Evolutionary conservation across 1,284 basidiomycete genomes (phyloP), one percentile per base, ranked within the genome.

Genomic region (Schizophyllum amplum): DNA sequence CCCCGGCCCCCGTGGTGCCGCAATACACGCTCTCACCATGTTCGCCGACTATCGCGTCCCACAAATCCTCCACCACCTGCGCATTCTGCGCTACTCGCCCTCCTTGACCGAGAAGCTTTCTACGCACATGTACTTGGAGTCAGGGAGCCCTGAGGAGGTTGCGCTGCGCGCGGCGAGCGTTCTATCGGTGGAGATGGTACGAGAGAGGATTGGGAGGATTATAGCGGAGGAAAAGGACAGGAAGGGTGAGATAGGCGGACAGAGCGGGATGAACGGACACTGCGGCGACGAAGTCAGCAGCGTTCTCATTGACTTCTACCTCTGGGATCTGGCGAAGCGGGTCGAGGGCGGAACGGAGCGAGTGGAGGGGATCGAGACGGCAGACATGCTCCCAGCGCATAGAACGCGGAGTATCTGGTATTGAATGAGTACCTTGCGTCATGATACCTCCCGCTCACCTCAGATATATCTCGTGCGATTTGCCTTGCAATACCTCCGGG

Each of bases 41-140:
- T 92, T 92, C 68, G 88, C 90, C 4, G 90, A 92, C 71, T 92
- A 92, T 68, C 83, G 90, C 49, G 87, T 92, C 5, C 90, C 90
- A 2, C 90, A 92, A 67, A 88, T 92, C 58, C 72, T 92, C 24
- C 86, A 92, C 69, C 89, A 90, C 65, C 77, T 92, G 17, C 74
- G 78, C 47, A 85, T 91, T 60, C 74, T 92, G 52, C 68, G 74
- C 0, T 92, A 92, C 69, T 82, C 88, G 1, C 69, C 76, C 0
- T 66, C 75, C 4, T 76, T 92, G 51, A 65, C 79, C 9, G 66
- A 71, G 15, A 71, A 75, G 24, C 75, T 92, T 27, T 64, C 67
- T 4, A 61, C 71, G 6, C 75, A 76, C 4, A 67, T 68, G 4
- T 60, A 71, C 33, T 66, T 92, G n/a, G 63, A 69, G 0, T 72